These are phyloP conservation scores for Bruguiera gymnorhiza DNA, from an alignment of 345 rosid genomes.

Conservation along the genomic window DNA sequence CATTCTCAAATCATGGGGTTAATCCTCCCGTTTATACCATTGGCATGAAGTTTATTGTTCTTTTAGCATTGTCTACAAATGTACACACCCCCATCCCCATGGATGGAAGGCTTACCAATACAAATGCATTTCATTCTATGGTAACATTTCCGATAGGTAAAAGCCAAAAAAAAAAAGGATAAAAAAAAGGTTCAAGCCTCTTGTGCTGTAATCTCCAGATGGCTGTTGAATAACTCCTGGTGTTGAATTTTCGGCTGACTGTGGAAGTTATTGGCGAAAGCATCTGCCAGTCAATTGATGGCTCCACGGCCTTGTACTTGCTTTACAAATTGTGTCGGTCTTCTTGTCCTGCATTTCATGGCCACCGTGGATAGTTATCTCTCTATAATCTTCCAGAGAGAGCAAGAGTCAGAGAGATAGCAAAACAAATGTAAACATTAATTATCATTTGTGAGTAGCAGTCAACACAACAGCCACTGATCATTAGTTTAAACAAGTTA, in stretches of 20 bases:
- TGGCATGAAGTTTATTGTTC: too few species aligned
- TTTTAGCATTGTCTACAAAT: too few species aligned
- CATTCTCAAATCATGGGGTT: too few species aligned
- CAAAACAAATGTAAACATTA: too few species aligned
- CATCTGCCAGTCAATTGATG: constrained; percentile 24
- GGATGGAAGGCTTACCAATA: neutral
- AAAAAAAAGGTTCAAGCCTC: too few species aligned
- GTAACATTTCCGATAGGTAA: neutral
- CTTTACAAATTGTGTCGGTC: too few species aligned
- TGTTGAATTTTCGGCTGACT: constrained; percentile 9
- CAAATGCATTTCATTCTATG: neutral
- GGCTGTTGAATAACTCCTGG: neutral
- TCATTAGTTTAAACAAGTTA: too few species aligned
- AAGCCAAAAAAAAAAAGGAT: neutral
- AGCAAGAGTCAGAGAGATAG: too few species aligned
- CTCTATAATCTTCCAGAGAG: neutral
- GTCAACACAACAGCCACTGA: too few species aligned
- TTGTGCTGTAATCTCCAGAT: neutral
- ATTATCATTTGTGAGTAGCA: too few species aligned
- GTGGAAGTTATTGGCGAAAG: constrained; percentile 26
- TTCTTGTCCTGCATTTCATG: neutral
- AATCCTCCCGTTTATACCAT: too few species aligned
- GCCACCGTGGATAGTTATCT: neutral
- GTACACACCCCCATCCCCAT: too few species aligned
- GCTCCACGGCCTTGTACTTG: neutral